Conservation (phyloP, 352 stramenopile species). For the Globisporangium orthogonon region DNA sequence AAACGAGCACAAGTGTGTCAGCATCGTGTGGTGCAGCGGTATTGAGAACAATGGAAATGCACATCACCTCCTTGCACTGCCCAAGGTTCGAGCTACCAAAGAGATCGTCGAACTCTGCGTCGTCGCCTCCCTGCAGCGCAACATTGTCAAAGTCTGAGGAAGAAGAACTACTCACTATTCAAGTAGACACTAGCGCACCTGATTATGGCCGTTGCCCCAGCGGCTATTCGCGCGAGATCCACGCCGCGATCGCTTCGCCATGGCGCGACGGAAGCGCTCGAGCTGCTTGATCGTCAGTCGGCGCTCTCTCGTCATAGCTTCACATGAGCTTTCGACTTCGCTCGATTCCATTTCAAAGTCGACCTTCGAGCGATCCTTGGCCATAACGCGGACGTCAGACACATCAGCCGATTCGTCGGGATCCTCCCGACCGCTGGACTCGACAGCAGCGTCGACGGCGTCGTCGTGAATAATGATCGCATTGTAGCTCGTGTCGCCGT, state of each 20-base stretch:
- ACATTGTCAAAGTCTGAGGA: background rate
- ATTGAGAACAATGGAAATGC: background rate
- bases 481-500: slow-evolving; percentile 14
- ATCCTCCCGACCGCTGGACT: background rate
- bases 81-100: slow-evolving; percentile 14
- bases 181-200: slow-evolving; percentile 2
- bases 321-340: background rate
- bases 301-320: slow-evolving; percentile 12
- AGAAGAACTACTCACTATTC: too few species aligned
- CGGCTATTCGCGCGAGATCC: slow-evolving; percentile 5
- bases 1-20: background rate
- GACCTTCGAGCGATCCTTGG: slow-evolving; percentile 4
- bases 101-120: slow-evolving; percentile 21
- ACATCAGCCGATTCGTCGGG: background rate
- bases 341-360: slow-evolving; percentile 10
- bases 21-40: background rate
- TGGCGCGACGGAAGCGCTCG: slow-evolving; percentile 25
- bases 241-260: slow-evolving; percentile 15
- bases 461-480: slow-evolving; percentile 12
- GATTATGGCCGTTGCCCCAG: slow-evolving; percentile 6
- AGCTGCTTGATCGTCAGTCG: slow-evolving; percentile 25
- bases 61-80: slow-evolving; percentile 12
- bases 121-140: slow-evolving; percentile 10
- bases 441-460: background rate
- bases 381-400: background rate